Percentiles rank a stretch among this genome's conserved stretches.
Evolutionary conservation across 2,329 filamentous ascomycete genomes (phyloP).

Genomic region (Paraphoma chrysanthemicola): DNA sequence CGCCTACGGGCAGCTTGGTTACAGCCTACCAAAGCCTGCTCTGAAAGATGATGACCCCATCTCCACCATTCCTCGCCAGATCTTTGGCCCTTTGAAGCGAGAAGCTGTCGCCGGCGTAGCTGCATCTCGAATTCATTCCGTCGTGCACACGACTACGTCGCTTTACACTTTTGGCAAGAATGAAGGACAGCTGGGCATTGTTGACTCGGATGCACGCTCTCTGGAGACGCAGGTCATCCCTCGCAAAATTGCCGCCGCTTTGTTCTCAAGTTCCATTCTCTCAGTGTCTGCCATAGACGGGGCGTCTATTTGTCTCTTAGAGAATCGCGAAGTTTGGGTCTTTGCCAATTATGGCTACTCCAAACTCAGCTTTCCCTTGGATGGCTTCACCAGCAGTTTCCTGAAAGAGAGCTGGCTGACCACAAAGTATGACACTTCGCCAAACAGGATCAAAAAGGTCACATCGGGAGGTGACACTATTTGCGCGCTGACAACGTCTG

Average conservation of each 20-base stretch:
- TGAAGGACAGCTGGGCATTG: constrained; percentile 88
- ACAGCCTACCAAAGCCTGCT: constrained; percentile 71
- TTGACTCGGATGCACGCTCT: constrained; percentile 93
- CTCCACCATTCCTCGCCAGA: constrained; percentile 80
- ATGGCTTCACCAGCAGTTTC: constrained; percentile 74
- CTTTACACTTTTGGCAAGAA: constrained; percentile 97
- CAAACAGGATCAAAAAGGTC: constrained; percentile 76
- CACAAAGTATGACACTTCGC: constrained; percentile 68
- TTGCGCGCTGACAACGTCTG: constrained; percentile 81
- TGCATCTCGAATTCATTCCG: constrained; percentile 89
- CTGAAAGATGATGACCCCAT: constrained; percentile 83
- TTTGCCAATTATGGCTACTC: constrained; percentile 97
- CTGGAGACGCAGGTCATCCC: constrained; percentile 83
- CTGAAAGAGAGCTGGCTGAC: constrained; percentile 70
- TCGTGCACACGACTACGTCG: constrained; percentile 80
- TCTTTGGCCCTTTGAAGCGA: constrained; percentile 90
- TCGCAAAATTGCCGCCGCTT: constrained; percentile 84
- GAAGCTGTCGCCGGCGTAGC: constrained; percentile 82
- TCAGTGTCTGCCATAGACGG: constrained; percentile 89
- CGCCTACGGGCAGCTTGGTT: constrained; percentile 83
- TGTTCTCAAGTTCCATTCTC: constrained; percentile 74
- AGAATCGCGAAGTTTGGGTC: constrained; percentile 88
- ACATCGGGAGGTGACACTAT: constrained; percentile 90
- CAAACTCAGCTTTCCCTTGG: constrained; percentile 82
- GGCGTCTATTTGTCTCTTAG: constrained; percentile 84